Base-by-base conservation (phyloP, 345 rosid species). In the Jatropha curcas region DNA sequence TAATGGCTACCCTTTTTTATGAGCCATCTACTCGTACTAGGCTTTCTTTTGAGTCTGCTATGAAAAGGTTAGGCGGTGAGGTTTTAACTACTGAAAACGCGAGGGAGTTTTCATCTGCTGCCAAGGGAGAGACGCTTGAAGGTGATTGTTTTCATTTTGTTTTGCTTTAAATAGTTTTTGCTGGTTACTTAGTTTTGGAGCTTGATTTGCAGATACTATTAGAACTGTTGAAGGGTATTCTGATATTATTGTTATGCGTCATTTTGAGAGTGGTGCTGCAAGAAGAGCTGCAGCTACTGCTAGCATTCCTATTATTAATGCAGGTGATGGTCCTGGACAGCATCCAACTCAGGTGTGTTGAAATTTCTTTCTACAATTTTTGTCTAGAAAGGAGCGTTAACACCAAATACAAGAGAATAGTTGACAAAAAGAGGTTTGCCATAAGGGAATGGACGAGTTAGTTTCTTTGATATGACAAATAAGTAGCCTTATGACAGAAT, bases 291-390 rank as follows among this genome's bases (percentile, higher is more conserved):
- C 98, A 19, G 80, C 88, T 22, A 90, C 96, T 4, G 96, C 98
- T 17, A 73, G 79, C 56, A 86, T 95, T 86, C 99, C 99, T 30
- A 80, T 95, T 60, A 88, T 95, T 61, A 95, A 92, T 74, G 98
- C 99, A 19, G 99, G 99, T 58, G 99, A 95, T 84, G 99, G 99
- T 68, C 99, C 99, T 43, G 99, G 99, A 73, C 94, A 95, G 71
- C 98, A 95, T 82, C 99, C 98, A 20, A 89, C 96, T 56, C 99
- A 95, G 92, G 98, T 93, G 51, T 67, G 76, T 46, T 3, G 28
- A 53, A 45, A n/a, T 46, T 34, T 65, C 19, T 28, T 25, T 60
- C 35, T 8, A 35, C 27, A 7, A 27, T 25, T 60, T 43, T 20
- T 63, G 27, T 46, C 5, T 20, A 16, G 27, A 22, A 63, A 63